A percentile compares a stretch with the other conserved stretches of the same genome.
phyloP scores from a whole-genome alignment of 2,329 filamentous ascomycete genomes.

The Xylaria polymorpha region DNA sequence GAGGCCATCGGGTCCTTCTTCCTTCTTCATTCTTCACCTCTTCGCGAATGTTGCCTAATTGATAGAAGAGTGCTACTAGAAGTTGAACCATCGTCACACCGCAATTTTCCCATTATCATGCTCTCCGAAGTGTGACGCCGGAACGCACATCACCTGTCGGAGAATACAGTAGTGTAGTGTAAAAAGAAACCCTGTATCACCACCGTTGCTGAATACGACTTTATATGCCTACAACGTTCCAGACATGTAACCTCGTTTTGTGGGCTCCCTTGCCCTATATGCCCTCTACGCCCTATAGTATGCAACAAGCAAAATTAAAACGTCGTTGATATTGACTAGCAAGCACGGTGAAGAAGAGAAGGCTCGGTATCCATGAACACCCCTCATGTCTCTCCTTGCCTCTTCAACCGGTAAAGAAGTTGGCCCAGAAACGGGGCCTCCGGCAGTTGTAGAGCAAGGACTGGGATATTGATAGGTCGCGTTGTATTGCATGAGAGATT shows the following conservation, averaged over 20 bases:
- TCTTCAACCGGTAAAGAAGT: neutral
- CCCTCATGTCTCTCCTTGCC: neutral
- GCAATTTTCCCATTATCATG: neutral
- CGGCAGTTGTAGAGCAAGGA: constrained; percentile 21
- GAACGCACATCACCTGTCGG: constrained; percentile 1
- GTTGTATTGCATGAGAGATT: constrained; percentile 14
- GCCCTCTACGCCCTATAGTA: constrained; percentile 8
- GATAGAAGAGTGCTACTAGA: neutral
- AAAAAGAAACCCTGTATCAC: neutral
- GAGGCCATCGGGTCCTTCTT: neutral
- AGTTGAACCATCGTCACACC: neutral
- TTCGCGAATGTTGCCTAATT: neutral
- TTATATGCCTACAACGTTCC: constrained; percentile 5
- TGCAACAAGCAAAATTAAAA: constrained; percentile 13
- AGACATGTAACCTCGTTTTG: constrained; percentile 14
- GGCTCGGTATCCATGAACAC: constrained; percentile 15
- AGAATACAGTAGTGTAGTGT: neutral
- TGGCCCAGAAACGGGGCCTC: constrained; percentile 6
- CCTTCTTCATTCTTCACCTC: neutral
- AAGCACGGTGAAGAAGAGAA: neutral
- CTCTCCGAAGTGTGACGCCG: neutral
- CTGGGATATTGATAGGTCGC: constrained; percentile 19
- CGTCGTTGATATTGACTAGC: neutral
- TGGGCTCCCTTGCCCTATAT: constrained; percentile 7
- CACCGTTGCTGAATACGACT: neutral